Percentiles rank a stretch among this genome's conserved stretches.
phyloP scores from a whole-genome alignment of 441 rosid genomes.

The Omphalea diandra region DNA sequence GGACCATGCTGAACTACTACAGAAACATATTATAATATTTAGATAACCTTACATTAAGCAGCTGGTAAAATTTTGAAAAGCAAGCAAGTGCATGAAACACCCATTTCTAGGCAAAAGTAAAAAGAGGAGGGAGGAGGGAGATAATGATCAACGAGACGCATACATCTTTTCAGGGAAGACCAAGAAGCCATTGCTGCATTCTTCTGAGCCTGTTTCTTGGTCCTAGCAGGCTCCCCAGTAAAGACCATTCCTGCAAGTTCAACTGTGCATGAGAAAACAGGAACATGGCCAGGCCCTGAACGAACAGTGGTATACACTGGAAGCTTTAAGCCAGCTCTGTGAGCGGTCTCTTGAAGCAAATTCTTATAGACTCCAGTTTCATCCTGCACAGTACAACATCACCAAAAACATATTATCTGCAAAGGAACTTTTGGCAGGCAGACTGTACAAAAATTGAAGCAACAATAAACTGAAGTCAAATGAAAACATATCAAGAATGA shows the following conservation, averaged over 20 bases:
- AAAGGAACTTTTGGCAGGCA: neutral
- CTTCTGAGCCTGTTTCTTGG: conserved; percentile 85
- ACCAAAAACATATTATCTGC: neutral
- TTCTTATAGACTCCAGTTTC: conserved; percentile 81
- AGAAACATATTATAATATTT: conserved; percentile 16
- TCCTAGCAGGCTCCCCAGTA: conserved; percentile 59
- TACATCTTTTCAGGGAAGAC: conserved; percentile 61
- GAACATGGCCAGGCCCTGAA: conserved; percentile 63
- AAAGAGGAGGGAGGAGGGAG: neutral
- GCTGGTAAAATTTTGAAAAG: neutral
- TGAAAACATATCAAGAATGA: neutral
- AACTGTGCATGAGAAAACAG: conserved; percentile 55
- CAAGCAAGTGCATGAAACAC: neutral
- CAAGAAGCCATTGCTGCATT: conserved; percentile 82
- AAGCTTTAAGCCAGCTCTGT: conserved; percentile 74
- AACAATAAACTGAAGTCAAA: no score
- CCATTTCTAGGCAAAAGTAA: neutral
- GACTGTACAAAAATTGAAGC: neutral
- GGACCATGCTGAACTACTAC: conserved; percentile 44
- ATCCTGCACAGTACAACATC: conserved; percentile 38
- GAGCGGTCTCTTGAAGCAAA: conserved; percentile 80
- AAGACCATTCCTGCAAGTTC: conserved; percentile 68
- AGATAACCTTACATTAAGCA: neutral
- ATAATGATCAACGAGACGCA: neutral
- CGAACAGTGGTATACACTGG: conserved; percentile 64